Evolutionary conservation across 225 moss, liverwort and hornwort genomes (phyloP), one percentile per base, ranked within the genome.

Genomic region (Anthoceros angustus): DNA sequence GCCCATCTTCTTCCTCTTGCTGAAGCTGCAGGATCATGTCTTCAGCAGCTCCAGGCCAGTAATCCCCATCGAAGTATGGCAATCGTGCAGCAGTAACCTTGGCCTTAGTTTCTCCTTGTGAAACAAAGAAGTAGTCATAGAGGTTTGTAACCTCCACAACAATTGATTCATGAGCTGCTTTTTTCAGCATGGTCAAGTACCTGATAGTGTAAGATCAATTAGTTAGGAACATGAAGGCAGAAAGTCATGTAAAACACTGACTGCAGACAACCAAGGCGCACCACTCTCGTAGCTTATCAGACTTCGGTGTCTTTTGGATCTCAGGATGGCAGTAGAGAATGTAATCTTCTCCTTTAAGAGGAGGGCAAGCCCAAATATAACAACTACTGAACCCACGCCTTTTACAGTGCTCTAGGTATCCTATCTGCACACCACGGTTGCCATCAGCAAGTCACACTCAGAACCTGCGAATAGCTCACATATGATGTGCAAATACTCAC

Each of bases 41-140:
- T 75, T 95, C 95, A 40, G 95, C 95, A 74, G 95, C 95, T 65
- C 95, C 95, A 66, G 95, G 95, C 95, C 95, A 95, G 72, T 95
- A 95, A 76, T 95, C 95, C 67, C 95, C 91, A 76, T 95, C 95
- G 67, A 95, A 95, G 68, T 95, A 95, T 6, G 95, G 95, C 68
- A 95, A 72, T 21, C 91, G 85, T 49, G 95, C 91, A 68, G 95
- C 95, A 63, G 91, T 95, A 41, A 95, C 95, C 84, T 88, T 90
- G 8, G 87, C 82, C 76, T 85, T 88, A 67, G 83, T 86, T 76
- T 95, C 95, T 72, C 95, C 95, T 45, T 82, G 74, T 68, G 90
- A 88, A 64, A 74, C 74, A 72, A 95, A 95, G 72, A 95, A 95
- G 64, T 91, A 82, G 71, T 95, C 95, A 75, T 91, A 95, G 25